Evolutionary conservation across 768 basidiomycete species (phyloP), one percentile per base, ranked within the genome.

Genomic region (Amanita phalloides): DNA sequence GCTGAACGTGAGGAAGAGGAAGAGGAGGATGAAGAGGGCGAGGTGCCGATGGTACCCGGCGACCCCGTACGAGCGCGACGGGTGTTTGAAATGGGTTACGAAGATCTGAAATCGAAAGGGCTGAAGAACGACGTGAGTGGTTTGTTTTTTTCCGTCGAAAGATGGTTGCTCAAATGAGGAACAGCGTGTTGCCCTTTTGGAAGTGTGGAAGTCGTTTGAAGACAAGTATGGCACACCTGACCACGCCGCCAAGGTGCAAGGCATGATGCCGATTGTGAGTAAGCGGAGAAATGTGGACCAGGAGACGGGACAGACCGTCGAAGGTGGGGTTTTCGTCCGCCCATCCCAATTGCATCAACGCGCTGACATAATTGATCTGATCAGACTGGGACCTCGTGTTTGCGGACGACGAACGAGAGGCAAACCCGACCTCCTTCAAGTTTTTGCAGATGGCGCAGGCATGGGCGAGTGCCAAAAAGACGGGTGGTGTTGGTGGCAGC

Each of bases 191-290:
- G 86, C 89, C 3, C 70, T 99, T 14, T 77, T 99, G 23, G 87
- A 95, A 62, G 86, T 90, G 1, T 99, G 96, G 96, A 96, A 95
- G 71, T 74, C 82, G 1, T 96, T 94, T 62, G 96, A 99, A 67
- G 76, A 88, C 62, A 75, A 76, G 37, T 71, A 90, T 54, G 95
- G 96, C 14, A 74, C 81, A 1, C 65, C 76, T 8, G 81, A 80
- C 6, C 82, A 91, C 52, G 76, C 88, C 26, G 75, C 78, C 42
- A 89, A 87, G 71, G 93, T 98, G 17, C 78, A 94, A 60, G 80
- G 73, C 45, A 89, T 93, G 90, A 88, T 94, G 84, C 96, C 96
- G 1, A 83, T 90, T 46, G 86, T 90, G 49, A 85, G 81, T 65
- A 90, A 87, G 71, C 79, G 82, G 58, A 81, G 91, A 55, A 77